Evolutionary conservation across 2,329 filamentous ascomycete species (phyloP), one percentile per base, ranked within the genome.

Genomic region (Penicillium sp.): DNA sequence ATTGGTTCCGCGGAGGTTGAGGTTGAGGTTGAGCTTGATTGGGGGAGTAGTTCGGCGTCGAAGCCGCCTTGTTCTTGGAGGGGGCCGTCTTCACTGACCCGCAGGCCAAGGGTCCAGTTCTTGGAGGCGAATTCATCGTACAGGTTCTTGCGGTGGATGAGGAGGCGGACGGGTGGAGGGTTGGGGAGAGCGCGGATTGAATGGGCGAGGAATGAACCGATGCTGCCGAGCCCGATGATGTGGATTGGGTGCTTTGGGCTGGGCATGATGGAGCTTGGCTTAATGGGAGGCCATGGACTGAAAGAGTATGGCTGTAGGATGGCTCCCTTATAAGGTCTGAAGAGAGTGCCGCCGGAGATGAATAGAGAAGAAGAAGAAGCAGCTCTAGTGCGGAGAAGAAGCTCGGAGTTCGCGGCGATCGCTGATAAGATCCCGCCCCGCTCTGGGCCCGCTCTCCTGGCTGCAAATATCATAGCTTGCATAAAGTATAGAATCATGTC

Each of bases 201-300:
- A 43, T 68, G 64, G 3, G 66, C 66, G 45, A 67, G 59, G 25
- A 68, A 64, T 1, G 63, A 61, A 1, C 66, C 66, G 34, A 68
- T 67, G 54, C 66, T 68, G 22, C 66, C 66, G 28, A 68, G 60
- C 8, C 66, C 66, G 11, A 67, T 43, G 15, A 68, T 53, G 28
- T 66, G 58, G n/a, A 68, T 57, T 3, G 50, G 35, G 5, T 49
- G 47, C 5, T 48, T 15, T 11, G 48, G 22, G n/a, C 35, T 25
- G 2, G 61, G 20, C 63, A 65, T 65, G 12, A 2, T 41, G 54
- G 42, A 39, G 5, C 10, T 12, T 15, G n/a, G 2, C 7, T 51
- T 10, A 39, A 37, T 17, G 22, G 17, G 49, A 35, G 38, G 8
- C 57, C 52, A 28, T 58, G 15, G 37, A 41, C 25, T 11, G 31